phyloP scores from a whole-genome alignment of 2,329 filamentous ascomycete species.

The Aspergillus sp. region DNA sequence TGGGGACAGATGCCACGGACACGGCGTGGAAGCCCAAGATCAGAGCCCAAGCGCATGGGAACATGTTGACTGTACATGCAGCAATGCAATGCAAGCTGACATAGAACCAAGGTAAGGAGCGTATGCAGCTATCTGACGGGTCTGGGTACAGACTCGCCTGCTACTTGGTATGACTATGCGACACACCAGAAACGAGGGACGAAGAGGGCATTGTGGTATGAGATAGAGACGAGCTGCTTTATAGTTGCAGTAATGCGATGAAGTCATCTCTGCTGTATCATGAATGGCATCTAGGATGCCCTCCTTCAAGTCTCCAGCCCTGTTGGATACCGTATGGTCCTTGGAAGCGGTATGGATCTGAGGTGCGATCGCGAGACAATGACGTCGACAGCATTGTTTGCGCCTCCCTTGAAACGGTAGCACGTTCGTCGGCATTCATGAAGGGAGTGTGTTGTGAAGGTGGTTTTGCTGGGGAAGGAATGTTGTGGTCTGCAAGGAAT shows the following conservation, averaged over 20 bases:
- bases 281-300: slow-evolving; percentile 1
- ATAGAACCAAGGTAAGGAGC: too few relatives aligned
- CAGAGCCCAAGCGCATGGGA: not conserved
- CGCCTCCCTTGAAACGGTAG: not conserved
- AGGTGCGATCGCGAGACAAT: not conserved
- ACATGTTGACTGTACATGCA: too few relatives aligned
- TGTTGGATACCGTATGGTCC: slow-evolving; percentile 5
- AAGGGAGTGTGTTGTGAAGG: not conserved
- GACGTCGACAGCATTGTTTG: slow-evolving; percentile 13
- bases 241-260: not conserved
- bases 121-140: too few relatives aligned
- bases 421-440: not conserved
- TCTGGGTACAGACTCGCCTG: not conserved
- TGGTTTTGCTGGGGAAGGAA: not conserved
- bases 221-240: not conserved
- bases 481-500: not conserved
- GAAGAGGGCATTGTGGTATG: not conserved
- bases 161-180: not conserved
- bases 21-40: not conserved
- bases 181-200: not conserved
- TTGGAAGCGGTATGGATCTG: slow-evolving; percentile 8
- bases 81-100: too few relatives aligned
- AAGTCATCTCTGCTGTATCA: not conserved
- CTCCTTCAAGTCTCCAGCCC: slow-evolving; percentile 7
- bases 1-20: slow-evolving; percentile 45